phyloP scores from a whole-genome alignment of 2,329 filamentous ascomycete genomes.

The Colletotrichum gigasporum region DNA sequence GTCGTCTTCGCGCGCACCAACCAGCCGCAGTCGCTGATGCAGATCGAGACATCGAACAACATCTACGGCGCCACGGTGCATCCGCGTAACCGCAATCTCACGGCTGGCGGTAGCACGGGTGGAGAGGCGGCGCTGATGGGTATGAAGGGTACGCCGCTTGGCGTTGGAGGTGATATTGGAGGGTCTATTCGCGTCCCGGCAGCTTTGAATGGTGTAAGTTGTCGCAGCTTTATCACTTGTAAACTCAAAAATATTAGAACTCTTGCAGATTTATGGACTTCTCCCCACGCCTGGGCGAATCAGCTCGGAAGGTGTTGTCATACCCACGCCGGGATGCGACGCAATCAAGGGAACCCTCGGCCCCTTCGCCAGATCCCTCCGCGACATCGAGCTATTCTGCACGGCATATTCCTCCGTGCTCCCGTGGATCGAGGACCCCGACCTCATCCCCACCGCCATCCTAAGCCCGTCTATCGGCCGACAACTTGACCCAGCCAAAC shows the following conservation, averaged over 20 bases:
- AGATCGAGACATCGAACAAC: constrained; percentile 65
- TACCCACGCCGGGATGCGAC: no score
- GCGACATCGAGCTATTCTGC: not conserved
- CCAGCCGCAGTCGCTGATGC: constrained; percentile 66
- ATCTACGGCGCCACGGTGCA: constrained; percentile 70
- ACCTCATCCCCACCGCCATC: not conserved
- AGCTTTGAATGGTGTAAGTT: no score
- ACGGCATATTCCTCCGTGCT: not conserved
- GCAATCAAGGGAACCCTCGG: not conserved
- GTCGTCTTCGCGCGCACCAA: constrained; percentile 76
- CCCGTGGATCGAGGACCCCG: not conserved
- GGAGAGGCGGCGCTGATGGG: constrained; percentile 57
- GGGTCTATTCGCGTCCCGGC: constrained; percentile 51
- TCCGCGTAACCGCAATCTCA: constrained; percentile 67
- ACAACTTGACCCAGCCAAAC: not conserved
- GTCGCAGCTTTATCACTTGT: no score
- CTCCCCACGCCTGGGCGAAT: no score
- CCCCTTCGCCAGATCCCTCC: not conserved
- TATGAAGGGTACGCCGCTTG: constrained; percentile 49
- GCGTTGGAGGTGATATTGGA: constrained; percentile 52
- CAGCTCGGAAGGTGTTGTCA: no score
- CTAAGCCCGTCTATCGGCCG: not conserved
- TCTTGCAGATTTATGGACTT: no score
- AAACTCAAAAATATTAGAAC: no score
- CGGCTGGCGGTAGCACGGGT: constrained; percentile 71